These are phyloP conservation scores for Chlamydomonas sphaeroides DNA, from an alignment of 139 green algal genomes.

Conservation along the genomic window DNA sequence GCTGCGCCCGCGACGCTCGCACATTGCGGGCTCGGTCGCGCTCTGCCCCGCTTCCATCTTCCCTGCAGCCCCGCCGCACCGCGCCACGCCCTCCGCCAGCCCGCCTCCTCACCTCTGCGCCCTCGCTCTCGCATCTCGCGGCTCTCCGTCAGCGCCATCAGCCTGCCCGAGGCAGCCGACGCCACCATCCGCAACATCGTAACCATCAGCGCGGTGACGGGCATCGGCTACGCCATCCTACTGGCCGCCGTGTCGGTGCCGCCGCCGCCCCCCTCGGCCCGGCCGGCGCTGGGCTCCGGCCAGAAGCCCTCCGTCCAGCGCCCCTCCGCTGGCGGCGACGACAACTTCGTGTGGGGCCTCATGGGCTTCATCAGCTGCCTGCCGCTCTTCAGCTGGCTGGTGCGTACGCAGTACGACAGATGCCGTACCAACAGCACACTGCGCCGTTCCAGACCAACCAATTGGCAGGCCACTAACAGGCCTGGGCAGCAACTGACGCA, in stretches of 20 bases:
- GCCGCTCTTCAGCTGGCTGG: conserved; percentile 38
- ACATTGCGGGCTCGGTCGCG: too few relatives aligned
- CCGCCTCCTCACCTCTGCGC: too few relatives aligned
- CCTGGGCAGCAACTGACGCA: too few relatives aligned
- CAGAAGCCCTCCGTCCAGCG: not conserved
- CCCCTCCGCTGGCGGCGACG: not conserved
- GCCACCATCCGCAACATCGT: conserved; percentile 21
- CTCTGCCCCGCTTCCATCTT: too few relatives aligned
- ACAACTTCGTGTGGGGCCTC: conserved; percentile 36
- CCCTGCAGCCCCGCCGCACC: too few relatives aligned
- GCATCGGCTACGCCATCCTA: conserved; percentile 30
- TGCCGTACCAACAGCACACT: too few relatives aligned
- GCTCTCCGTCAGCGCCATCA: not conserved
- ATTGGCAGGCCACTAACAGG: too few relatives aligned
- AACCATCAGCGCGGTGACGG: not conserved
- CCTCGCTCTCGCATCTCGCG: not conserved
- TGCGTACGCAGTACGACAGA: too few relatives aligned
- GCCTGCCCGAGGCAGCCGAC: conserved; percentile 4
- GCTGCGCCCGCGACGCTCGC: too few relatives aligned
- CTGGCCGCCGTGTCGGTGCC: conserved; percentile 11
- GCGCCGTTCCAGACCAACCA: too few relatives aligned
- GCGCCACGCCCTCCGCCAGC: too few relatives aligned
- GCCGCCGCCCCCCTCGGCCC: not conserved
- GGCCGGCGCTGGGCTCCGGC: not conserved
- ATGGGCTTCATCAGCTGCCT: conserved; percentile 44